Conservation (phyloP, 1,284 basidiomycete genomes). For the Boletus mariae region DNA sequence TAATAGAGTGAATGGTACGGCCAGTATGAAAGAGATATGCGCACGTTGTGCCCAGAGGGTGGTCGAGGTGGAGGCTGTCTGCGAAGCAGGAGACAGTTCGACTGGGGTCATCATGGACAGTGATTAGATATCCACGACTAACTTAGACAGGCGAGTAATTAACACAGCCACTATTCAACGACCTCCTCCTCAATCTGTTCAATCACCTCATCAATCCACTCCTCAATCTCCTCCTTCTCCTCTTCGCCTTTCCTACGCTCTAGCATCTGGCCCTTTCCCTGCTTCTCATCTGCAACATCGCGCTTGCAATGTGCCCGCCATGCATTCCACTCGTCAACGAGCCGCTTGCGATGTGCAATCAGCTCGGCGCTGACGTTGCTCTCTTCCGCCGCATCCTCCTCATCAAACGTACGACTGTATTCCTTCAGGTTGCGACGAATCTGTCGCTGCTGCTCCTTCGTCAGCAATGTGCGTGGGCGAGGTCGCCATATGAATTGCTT, state of each 20-base stretch:
- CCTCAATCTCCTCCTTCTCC: constrained; percentile 82
- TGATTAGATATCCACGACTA: neutral
- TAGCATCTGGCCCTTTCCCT: constrained; percentile 34
- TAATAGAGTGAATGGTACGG: constrained; percentile 3
- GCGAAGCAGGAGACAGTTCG: constrained; percentile 28
- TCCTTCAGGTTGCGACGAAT: constrained; percentile 91
- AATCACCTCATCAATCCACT: constrained; percentile 88
- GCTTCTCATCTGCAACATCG: constrained; percentile 52
- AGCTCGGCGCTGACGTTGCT: constrained; percentile 93
- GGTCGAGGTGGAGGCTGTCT: constrained; percentile 27
- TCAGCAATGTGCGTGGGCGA: constrained; percentile 82
- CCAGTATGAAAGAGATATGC: constrained; percentile 2
- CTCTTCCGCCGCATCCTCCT: constrained; percentile 95
- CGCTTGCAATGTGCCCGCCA: constrained; percentile 73
- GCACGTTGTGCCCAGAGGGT: constrained; percentile 49
- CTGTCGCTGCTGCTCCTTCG: constrained; percentile 85
- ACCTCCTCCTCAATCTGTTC: constrained; percentile 87
- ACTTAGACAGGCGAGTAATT: neutral
- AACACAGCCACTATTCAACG: constrained; percentile 34
- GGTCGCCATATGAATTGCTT: constrained; percentile 99
- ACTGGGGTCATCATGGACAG: constrained; percentile 24
- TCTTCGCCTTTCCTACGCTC: constrained; percentile 47
- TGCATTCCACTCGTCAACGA: constrained; percentile 98
- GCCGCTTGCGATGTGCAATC: constrained; percentile 84
- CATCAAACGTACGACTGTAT: constrained; percentile 90